Percentiles rank a stretch among this genome's conserved stretches.
Conservation (phyloP, 306 rosid species). For the Sicyos baderoa region DNA sequence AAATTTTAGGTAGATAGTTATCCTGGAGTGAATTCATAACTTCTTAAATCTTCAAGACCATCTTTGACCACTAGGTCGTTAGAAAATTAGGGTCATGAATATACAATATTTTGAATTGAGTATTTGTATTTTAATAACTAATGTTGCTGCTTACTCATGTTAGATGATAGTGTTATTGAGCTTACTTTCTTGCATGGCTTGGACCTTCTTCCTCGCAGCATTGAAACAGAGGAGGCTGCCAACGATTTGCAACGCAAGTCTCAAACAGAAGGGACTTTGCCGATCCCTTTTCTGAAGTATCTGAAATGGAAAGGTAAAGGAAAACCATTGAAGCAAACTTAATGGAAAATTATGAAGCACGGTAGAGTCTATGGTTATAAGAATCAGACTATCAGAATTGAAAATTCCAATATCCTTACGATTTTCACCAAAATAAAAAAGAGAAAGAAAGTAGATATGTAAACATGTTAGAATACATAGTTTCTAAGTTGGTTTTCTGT, state of each 20-base stretch:
- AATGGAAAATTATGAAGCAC: background rate
- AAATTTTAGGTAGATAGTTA: too few species aligned
- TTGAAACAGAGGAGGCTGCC: conserved; percentile 53
- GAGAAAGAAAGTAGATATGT: background rate
- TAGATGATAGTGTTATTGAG: background rate
- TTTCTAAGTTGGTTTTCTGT: background rate
- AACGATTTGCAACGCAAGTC: conserved; percentile 48
- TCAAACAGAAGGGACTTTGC: conserved; percentile 41
- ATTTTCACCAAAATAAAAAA: too few species aligned
- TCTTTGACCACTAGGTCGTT: too few species aligned
- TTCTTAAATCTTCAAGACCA: too few species aligned
- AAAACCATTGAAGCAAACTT: background rate
- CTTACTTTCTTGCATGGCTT: conserved; percentile 45
- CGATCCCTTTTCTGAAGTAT: conserved; percentile 27
- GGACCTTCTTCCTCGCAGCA: conserved; percentile 72
- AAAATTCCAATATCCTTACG: background rate
- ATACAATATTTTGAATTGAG: background rate
- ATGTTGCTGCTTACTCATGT: background rate
- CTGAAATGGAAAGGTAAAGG: conserved; percentile 19
- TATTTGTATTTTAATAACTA: background rate
- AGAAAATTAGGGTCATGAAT: background rate
- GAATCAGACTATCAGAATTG: background rate
- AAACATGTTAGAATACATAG: background rate
- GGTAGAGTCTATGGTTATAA: too few species aligned
- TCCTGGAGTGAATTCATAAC: too few species aligned